phyloP scores from a whole-genome alignment of 1,284 basidiomycete species.

The Tausonia pullulans region DNA sequence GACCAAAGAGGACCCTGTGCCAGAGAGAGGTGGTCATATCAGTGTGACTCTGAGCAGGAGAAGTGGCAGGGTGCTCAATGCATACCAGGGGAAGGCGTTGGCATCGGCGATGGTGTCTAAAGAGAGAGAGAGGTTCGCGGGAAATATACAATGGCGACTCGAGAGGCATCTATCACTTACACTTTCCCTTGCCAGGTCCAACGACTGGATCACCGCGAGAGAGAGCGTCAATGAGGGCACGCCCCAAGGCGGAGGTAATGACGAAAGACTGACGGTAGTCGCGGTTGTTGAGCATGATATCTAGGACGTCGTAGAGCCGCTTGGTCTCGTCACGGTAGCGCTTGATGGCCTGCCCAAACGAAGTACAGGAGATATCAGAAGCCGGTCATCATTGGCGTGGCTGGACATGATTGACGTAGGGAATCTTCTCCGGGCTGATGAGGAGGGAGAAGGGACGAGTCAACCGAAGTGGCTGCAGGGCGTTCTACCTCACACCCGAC shows the following conservation, averaged over 20 bases:
- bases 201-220: slow-evolving; percentile 39
- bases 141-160: too few relatives aligned
- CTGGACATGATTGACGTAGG: slow-evolving; percentile 21
- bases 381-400: not conserved
- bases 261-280: slow-evolving; percentile 6
- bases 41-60: not conserved
- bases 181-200: slow-evolving; percentile 50
- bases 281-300: slow-evolving; percentile 47
- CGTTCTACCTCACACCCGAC: too few relatives aligned
- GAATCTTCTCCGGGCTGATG: slow-evolving; percentile 30
- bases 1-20: slow-evolving; percentile 6
- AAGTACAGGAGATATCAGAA: not conserved
- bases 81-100: slow-evolving; percentile 12
- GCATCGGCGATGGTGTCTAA: slow-evolving; percentile 1
- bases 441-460: not conserved
- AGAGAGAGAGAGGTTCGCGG: not conserved
- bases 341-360: slow-evolving; percentile 30
- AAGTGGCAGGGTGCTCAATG: not conserved
- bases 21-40: not conserved
- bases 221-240: slow-evolving; percentile 27
- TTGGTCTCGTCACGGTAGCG: slow-evolving; percentile 66
- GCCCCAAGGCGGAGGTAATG: not conserved
- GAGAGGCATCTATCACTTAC: too few relatives aligned
- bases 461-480: not conserved
- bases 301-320: slow-evolving; percentile 62